phyloP scores from a whole-genome alignment of 768 basidiomycete species.

The Collybia sp. region DNA sequence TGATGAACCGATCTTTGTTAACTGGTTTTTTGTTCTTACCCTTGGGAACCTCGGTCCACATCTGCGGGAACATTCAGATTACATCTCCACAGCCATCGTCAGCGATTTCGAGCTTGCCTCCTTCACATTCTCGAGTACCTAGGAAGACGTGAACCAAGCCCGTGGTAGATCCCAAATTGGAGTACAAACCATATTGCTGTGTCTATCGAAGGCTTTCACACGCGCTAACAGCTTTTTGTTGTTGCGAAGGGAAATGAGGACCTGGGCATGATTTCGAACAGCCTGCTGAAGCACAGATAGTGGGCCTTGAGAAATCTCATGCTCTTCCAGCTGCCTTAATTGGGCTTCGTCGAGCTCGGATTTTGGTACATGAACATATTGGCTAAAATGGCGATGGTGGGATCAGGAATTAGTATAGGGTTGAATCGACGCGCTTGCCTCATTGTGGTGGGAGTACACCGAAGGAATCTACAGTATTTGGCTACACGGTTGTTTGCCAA shows the following conservation, averaged over 20 bases:
- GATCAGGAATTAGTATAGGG: not conserved
- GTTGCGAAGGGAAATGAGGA: slow-evolving; percentile 94
- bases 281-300: slow-evolving; percentile 95
- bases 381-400: slow-evolving; percentile 43
- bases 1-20: slow-evolving; percentile 99
- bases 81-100: too few species aligned
- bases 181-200: slow-evolving; percentile 90
- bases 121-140: slow-evolving; percentile 98
- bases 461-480: slow-evolving; percentile 21
- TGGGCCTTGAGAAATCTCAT: slow-evolving; percentile 98
- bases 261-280: slow-evolving; percentile 95
- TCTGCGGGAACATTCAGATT: slow-evolving; percentile 39
- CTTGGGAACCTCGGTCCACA: slow-evolving; percentile 99
- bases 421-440: slow-evolving; percentile 22
- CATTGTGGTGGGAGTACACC: slow-evolving; percentile 23
- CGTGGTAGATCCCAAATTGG: not conserved
- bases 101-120: slow-evolving; percentile 50
- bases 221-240: slow-evolving; percentile 96
- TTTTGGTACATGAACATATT: slow-evolving; percentile 95
- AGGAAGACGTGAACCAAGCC: slow-evolving; percentile 5
- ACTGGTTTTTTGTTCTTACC: slow-evolving; percentile 98
- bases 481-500: slow-evolving; percentile 15
- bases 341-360: slow-evolving; percentile 98
- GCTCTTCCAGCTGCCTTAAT: slow-evolving; percentile 92
- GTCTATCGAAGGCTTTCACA: slow-evolving; percentile 98